Percentiles rank a stretch among this genome's conserved stretches.
phyloP scores from a whole-genome alignment of 805 yeast species.

The Lipomyces yamanashiensis region DNA sequence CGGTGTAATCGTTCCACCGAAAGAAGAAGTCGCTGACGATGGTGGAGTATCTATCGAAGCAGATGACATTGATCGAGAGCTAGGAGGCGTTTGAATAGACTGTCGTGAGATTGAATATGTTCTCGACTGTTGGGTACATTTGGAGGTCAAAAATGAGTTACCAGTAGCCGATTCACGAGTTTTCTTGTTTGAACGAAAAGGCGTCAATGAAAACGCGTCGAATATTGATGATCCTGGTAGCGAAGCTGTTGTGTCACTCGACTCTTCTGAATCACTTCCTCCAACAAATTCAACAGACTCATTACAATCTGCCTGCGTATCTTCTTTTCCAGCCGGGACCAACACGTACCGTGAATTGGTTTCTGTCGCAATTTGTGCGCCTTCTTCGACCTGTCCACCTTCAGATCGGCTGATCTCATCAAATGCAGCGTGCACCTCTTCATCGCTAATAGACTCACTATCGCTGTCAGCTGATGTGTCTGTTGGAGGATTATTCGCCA shows the following conservation, averaged over 20 bases:
- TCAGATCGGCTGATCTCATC: background rate
- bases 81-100: background rate
- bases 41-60: background rate
- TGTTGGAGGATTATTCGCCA: background rate
- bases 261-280: background rate
- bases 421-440: background rate
- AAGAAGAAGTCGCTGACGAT: slow-evolving; percentile 1
- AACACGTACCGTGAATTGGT: background rate
- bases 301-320: background rate
- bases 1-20: background rate
- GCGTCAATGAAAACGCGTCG: slow-evolving; percentile 1
- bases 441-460: background rate
- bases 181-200: background rate
- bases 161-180: background rate
- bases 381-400: background rate
- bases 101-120: background rate
- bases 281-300: background rate
- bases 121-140: background rate
- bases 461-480: background rate
- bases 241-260: background rate
- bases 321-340: background rate
- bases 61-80: background rate
- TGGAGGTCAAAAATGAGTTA: background rate
- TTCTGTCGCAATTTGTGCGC: background rate
- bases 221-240: background rate